Conservation (phyloP, 179 eudicot species). For the Spinacia oleracea region DNA sequence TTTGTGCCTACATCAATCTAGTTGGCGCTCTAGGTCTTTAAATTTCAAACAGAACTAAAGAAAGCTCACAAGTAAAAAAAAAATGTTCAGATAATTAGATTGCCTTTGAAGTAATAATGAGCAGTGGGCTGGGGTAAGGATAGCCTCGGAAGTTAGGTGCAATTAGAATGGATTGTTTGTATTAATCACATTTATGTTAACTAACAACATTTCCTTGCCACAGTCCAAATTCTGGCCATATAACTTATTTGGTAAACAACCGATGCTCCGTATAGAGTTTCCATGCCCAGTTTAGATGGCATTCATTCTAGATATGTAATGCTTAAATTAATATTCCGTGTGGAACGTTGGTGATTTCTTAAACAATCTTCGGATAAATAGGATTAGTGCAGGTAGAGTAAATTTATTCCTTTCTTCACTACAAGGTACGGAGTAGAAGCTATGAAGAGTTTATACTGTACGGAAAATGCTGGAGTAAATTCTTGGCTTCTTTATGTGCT, state of each 20-base stretch:
- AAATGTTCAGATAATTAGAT: neutral
- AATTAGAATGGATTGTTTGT: slow-evolving; percentile 2
- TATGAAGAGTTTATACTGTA: neutral
- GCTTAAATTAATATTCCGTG: neutral
- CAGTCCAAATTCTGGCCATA: neutral
- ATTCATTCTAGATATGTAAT: neutral
- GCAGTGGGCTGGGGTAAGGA: neutral
- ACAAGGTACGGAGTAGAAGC: neutral
- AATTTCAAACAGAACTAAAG: neutral
- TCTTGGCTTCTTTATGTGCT: neutral
- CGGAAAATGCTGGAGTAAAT: neutral
- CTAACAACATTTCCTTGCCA: neutral
- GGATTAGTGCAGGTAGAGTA: neutral
- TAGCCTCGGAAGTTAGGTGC: neutral
- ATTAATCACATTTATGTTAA: neutral
- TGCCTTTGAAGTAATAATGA: neutral
- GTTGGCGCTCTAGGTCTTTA: neutral
- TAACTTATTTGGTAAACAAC: neutral
- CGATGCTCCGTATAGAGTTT: neutral
- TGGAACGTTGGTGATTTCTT: neutral
- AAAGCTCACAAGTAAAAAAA: neutral
- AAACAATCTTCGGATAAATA: neutral
- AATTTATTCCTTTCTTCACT: neutral
- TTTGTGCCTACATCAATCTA: neutral
- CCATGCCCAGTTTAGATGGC: neutral